phyloP scores from a whole-genome alignment of 441 rosid genomes.

The Aleurites moluccanus region DNA sequence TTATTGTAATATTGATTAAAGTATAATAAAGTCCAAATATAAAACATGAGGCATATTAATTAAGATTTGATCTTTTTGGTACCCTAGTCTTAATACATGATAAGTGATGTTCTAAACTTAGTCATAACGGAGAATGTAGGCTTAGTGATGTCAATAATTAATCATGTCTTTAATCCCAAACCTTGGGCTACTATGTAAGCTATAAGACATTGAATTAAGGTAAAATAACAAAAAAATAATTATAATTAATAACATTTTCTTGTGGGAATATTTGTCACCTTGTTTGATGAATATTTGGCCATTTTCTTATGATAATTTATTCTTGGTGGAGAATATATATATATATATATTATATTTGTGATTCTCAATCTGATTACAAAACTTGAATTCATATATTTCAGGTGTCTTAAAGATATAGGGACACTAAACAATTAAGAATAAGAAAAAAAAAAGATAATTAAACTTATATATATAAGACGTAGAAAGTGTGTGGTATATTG shows the following conservation, averaged over 20 bases:
- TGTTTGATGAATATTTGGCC: background rate
- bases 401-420: background rate
- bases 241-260: background rate
- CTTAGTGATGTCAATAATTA: background rate
- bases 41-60: no score
- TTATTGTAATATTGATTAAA: no score
- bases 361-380: background rate
- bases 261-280: background rate
- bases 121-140: background rate
- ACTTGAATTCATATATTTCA: background rate
- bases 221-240: background rate
- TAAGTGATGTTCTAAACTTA: no score
- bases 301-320: background rate
- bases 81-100: background rate
- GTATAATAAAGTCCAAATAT: no score
- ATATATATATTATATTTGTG: background rate
- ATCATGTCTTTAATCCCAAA: background rate
- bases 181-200: background rate
- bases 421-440: background rate
- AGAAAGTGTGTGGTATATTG: background rate
- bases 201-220: background rate
- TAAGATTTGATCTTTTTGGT: no score
- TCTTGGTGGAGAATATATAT: background rate
- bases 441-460: background rate
- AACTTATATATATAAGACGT: background rate